Conservation (phyloP, 2,329 filamentous ascomycete genomes). For the Claviceps humidiphila region DNA sequence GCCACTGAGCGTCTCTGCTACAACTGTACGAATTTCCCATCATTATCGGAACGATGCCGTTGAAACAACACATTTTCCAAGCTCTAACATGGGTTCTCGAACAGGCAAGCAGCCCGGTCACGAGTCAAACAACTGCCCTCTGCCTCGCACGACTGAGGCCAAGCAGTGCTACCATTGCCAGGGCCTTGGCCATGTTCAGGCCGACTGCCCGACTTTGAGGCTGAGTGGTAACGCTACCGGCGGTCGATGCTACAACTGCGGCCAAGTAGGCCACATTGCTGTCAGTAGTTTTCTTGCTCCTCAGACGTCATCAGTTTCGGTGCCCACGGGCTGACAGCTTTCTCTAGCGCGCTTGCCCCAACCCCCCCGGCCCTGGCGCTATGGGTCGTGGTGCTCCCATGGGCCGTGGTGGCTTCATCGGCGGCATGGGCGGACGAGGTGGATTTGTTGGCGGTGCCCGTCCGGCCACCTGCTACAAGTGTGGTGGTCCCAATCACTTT, state of each 20-base stretch:
- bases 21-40: conserved; percentile 59
- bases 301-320: too few relatives aligned
- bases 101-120: conserved; percentile 79
- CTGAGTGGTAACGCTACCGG: conserved; percentile 70
- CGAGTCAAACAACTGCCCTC: conserved; percentile 94
- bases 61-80: not conserved
- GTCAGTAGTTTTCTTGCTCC: conserved; percentile 31
- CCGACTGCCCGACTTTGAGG: conserved; percentile 93
- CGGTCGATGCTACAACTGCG: conserved; percentile 94
- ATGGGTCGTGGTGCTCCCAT: conserved; percentile 55
- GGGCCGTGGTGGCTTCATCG: conserved; percentile 56
- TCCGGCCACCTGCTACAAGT: conserved; percentile 61
- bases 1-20: conserved; percentile 98
- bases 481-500: conserved; percentile 88
- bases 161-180: conserved; percentile 99
- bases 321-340: conserved; percentile 7
- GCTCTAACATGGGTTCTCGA: not conserved
- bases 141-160: conserved; percentile 90
- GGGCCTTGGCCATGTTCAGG: conserved; percentile 94
- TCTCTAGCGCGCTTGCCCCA: conserved; percentile 65
- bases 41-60: not conserved
- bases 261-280: conserved; percentile 82
- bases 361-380: conserved; percentile 46
- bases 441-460: conserved; percentile 59
- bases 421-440: conserved; percentile 53